Conservation (phyloP, 2,329 filamentous ascomycete species). For the Fusarium sp. region DNA sequence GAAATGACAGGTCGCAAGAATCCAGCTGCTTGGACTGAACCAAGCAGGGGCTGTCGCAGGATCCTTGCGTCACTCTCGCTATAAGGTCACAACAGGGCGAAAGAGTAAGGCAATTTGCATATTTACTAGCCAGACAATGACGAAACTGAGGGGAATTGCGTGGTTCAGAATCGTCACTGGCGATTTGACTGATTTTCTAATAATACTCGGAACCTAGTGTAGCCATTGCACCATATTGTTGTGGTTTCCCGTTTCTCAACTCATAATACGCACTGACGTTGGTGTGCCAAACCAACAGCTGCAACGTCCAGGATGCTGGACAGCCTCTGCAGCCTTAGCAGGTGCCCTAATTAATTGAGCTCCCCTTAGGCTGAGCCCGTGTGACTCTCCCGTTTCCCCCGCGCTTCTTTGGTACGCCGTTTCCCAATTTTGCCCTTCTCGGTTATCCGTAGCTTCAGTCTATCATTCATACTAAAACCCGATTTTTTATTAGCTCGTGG, state of each 20-base stretch:
- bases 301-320: slow-evolving; percentile 19
- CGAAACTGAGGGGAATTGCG: not conserved
- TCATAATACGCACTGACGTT: not conserved
- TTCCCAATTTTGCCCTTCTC: slow-evolving; percentile 7
- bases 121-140: not conserved
- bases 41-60: not conserved
- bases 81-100: not conserved
- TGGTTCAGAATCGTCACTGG: not conserved
- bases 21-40: slow-evolving; percentile 20
- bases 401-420: slow-evolving; percentile 6
- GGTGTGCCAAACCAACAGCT: slow-evolving; percentile 32
- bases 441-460: slow-evolving; percentile 16
- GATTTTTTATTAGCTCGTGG: not conserved
- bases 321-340: slow-evolving; percentile 9
- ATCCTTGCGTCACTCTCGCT: not conserved
- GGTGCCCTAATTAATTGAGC: slow-evolving; percentile 22
- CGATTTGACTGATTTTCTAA: not conserved
- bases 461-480: not conserved
- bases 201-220: not conserved
- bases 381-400: slow-evolving; percentile 25
- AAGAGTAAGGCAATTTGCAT: not conserved
- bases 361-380: slow-evolving; percentile 18
- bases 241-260: not conserved
- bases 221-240: not conserved
- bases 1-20: slow-evolving; percentile 24